Conservation (phyloP, 2,329 filamentous ascomycete genomes). For the Trichophyton benhamiae region DNA sequence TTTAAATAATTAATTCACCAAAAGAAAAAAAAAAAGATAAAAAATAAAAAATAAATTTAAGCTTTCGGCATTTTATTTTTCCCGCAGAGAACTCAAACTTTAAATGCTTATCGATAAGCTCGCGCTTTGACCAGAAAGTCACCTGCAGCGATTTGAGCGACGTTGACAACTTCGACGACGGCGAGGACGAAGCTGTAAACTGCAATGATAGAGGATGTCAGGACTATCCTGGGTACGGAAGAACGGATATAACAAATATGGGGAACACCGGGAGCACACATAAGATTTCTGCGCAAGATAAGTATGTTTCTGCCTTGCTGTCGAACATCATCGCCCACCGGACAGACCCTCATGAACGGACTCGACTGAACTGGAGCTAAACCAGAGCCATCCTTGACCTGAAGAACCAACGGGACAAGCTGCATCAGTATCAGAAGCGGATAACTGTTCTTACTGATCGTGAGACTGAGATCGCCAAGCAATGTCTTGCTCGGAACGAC, state of each 20-base stretch:
- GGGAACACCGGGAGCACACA: constrained; percentile 52
- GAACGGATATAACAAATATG: constrained; percentile 34
- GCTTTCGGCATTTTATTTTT: neutral
- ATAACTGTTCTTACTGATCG: constrained; percentile 75
- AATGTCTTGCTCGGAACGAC: constrained; percentile 70
- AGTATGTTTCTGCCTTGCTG: constrained; percentile 41
- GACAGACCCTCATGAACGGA: neutral
- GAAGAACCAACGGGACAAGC: constrained; percentile 92
- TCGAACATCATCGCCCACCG: neutral
- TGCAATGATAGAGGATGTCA: neutral
- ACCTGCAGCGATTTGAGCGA: too few species aligned
- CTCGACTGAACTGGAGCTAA: neutral
- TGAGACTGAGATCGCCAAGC: constrained; percentile 73
- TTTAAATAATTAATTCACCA: neutral
- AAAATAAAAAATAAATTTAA: neutral
- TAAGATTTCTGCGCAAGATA: constrained; percentile 70
- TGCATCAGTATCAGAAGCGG: constrained; percentile 88
- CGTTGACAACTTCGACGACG: neutral
- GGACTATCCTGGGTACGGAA: neutral
- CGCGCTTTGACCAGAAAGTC: too few species aligned
- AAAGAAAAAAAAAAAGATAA: neutral
- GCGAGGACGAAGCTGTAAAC: neutral
- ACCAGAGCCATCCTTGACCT: constrained; percentile 87
- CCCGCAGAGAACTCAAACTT: neutral
- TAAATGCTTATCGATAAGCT: constrained; percentile 1